phyloP scores from a whole-genome alignment of 495 filamentous ascomycete genomes.

The Margaritispora aquatica region DNA sequence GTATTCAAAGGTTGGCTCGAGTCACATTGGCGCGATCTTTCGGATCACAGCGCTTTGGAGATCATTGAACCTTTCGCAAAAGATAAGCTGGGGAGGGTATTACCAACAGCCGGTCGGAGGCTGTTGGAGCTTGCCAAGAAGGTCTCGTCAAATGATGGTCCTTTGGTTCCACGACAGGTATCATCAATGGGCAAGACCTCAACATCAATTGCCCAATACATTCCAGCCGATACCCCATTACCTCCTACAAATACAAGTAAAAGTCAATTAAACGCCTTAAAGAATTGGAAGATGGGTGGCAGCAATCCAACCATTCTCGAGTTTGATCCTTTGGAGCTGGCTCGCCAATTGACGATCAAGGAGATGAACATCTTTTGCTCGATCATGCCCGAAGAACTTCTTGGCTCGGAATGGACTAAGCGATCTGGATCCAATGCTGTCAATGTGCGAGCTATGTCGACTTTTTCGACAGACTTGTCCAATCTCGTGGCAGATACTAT shows the following conservation, averaged over 20 bases:
- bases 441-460: constrained; percentile 95
- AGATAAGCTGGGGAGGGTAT: constrained; percentile 53
- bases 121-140: constrained; percentile 74
- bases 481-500: constrained; percentile 96
- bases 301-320: constrained; percentile 72
- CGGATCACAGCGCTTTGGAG: constrained; percentile 66
- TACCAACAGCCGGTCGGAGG: constrained; percentile 74
- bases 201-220: constrained; percentile 60
- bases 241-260: constrained; percentile 66
- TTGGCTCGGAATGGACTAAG: constrained; percentile 91
- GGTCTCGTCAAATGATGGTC: constrained; percentile 68
- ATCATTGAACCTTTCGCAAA: constrained; percentile 75
- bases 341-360: constrained; percentile 89
- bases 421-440: constrained; percentile 68
- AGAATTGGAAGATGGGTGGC: constrained; percentile 67
- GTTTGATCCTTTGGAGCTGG: constrained; percentile 88
- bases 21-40: constrained; percentile 83
- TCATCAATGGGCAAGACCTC: constrained; percentile 87
- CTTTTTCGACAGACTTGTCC: constrained; percentile 82
- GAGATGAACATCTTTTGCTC: constrained; percentile 90
- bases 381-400: constrained; percentile 89
- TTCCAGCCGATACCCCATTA: constrained; percentile 62
- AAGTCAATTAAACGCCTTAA: constrained; percentile 67
- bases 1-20: constrained; percentile 97
- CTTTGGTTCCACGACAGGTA: constrained; percentile 77